Base-by-base conservation (phyloP, 495 filamentous ascomycete genomes). In the Daldinia loculata region DNA sequence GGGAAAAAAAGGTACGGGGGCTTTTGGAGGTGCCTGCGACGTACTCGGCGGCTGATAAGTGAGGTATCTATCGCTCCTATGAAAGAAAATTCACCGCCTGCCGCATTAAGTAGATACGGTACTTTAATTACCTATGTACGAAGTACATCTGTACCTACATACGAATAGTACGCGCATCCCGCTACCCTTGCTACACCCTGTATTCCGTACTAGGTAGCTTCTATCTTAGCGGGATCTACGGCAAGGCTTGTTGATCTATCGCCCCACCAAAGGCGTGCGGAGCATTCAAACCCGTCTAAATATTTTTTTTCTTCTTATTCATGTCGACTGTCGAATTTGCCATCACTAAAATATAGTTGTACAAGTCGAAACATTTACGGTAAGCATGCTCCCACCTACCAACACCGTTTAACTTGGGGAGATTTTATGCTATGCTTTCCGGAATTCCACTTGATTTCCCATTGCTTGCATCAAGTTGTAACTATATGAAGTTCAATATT, bases 11-110 rank as follows among this genome's bases (percentile, higher is more conserved):
- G 29, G 56, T 61, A 65, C 32, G 27, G 19, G 19, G 15, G 15
- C 24, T 24, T 48, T 62, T 36, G 45, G 56, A 62, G 32, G 24
- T 17, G 52, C 29, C 29, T 62, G 63, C 69, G 63, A 71, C 63
- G 69, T 71, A 59, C 63, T 67, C 63, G 63, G 69, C 51, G 62
- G 63, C 52, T 66, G 50, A 63, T 69, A 48, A 58, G 66, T 71
- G 51, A 70, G 26, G 58, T 65, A 61, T 56, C 27, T 65, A 61
- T 56, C 27, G 26, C 9, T 55, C 29, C 45, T 45, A 39, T 41
- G 53, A 67, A 66, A 60, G 63, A 72, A 70, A 63, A 61, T 71
- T 72, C 69, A 76, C 75, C 75, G 75, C 75, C 72, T 76, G 11
- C 75, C 63, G 30, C 24, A 56, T 74, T 68, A 19, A 62, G 56